A percentile compares a stretch with the other conserved stretches of the same genome.
Evolutionary conservation across 1,284 basidiomycete genomes (phyloP).

Genomic region (Inonotus obliquus): DNA sequence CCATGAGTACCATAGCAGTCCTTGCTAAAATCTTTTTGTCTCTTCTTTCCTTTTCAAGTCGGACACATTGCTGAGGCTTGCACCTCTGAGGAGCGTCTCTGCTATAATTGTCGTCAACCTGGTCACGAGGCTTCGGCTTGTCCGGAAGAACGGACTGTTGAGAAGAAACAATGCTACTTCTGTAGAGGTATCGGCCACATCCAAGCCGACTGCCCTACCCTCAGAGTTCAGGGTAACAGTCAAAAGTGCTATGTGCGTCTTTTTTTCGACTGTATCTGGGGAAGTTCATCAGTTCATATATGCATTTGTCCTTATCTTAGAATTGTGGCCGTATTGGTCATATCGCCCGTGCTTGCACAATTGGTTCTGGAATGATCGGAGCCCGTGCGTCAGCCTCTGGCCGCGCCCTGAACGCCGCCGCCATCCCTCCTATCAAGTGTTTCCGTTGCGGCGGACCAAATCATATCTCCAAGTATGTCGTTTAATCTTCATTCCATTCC

Average conservation of each 20-base stretch:
- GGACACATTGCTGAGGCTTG: constrained; percentile 91
- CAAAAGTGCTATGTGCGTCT: constrained; percentile 80
- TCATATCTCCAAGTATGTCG: constrained; percentile 67
- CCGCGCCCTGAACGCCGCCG: constrained; percentile 63
- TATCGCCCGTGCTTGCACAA: constrained; percentile 71
- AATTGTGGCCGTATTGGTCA: constrained; percentile 79
- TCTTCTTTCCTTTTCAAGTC: constrained; percentile 41
- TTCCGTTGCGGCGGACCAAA: constrained; percentile 80
- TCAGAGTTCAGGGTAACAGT: constrained; percentile 59
- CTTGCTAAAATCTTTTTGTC: constrained; percentile 15
- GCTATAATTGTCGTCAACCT: constrained; percentile 89
- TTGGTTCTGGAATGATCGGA: constrained; percentile 44
- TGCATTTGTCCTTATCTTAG: constrained; percentile 31
- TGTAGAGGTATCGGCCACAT: constrained; percentile 77
- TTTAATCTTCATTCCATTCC: neutral
- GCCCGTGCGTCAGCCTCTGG: constrained; percentile 68
- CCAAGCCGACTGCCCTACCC: constrained; percentile 80
- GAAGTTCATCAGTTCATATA: neutral
- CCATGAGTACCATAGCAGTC: constrained; percentile 16
- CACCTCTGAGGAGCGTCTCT: constrained; percentile 79
- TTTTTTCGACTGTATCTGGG: neutral
- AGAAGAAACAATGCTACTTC: constrained; percentile 77
- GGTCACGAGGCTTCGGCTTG: constrained; percentile 89
- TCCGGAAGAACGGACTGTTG: constrained; percentile 73
- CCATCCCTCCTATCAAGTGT: constrained; percentile 75